Evolutionary conservation across 148 eudicot genomes (phyloP), one percentile per base, ranked within the genome.

Genomic region (Polygonum maritimum): DNA sequence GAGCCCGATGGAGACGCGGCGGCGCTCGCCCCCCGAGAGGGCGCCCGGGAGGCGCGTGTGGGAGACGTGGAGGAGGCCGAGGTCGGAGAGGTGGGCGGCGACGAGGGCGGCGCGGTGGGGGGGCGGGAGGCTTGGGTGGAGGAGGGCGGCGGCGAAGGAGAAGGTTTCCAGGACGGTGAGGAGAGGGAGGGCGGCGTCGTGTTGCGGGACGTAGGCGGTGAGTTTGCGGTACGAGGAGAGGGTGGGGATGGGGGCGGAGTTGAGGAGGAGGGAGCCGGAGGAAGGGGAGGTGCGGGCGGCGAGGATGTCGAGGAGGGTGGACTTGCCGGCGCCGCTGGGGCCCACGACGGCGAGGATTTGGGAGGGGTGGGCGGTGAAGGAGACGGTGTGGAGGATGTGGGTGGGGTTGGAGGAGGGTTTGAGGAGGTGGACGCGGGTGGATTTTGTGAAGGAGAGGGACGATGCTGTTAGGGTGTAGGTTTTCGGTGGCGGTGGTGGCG

Each of bases 241-340:
- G 79, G 80, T 83, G 44, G 71, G 9, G 55, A 89, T 83, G 0
- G 93, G 88, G 78, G 78, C 54, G 77, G 89, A 84, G 79, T 94
- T 90, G 57, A 94, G 88, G 76, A 79, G 83, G 60, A 94, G 89
- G 73, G 82, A 38, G 78, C 96, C 98, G 57, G 78, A 26, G 1
- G 89, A 72, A 0, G 96, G 88, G 67, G 89, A 55, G 14, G 92
- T 90, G 65, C 88, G 76, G 12, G 93, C 85, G 13, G 98, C 92
- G 1, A 94, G 82, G 72, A 94, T 94, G 87, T 89, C 93, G 19
- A 94, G 93, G 13, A 94, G 85, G 41, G 92, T 88, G 71, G 97
- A 92, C 79, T 94, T 94, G 7, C 97, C 97, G 44, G 98, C 95
- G 2, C 98, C 98, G 13, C 97, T 91, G 0, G 98, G 97, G 74